A percentile compares a stretch with the other conserved stretches of the same genome.
Evolutionary conservation across 257 asterid species (phyloP).

Genomic region (Petunia axillaris): DNA sequence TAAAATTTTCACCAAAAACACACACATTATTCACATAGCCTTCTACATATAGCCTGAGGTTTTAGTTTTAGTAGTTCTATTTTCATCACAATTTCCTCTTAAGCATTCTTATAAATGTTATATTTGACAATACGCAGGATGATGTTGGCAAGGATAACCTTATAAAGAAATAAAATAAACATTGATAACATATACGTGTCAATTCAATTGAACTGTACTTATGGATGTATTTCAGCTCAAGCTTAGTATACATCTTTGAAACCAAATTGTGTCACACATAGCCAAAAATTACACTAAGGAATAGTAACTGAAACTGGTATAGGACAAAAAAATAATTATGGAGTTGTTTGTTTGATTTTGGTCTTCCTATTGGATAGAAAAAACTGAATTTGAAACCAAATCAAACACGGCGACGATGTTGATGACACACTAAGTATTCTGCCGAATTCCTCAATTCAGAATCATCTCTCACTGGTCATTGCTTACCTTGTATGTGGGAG

Average conservation of each 20-base stretch:
- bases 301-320: background rate
- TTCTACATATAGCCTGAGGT: no score
- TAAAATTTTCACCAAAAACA: no score
- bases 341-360: slow-evolving; percentile 3
- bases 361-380: background rate
- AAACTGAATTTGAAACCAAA: background rate
- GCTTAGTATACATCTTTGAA: background rate
- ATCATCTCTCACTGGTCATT: no score
- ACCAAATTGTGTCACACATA: no score
- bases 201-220: background rate
- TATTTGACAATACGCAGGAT: background rate
- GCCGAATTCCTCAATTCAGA: background rate
- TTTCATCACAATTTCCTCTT: background rate
- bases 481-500: no score
- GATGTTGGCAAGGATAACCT: background rate
- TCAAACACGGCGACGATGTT: background rate
- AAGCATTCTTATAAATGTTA: background rate
- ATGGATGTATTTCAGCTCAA: background rate
- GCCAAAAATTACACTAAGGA: no score
- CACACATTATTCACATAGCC: no score
- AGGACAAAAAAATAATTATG: background rate
- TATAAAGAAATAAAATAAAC: background rate
- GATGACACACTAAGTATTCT: background rate
- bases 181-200: slow-evolving; percentile 8
- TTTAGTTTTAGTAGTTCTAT: background rate